Percentiles rank a stretch among this genome's conserved stretches.
phyloP scores from a whole-genome alignment of 768 basidiomycete species.

The Antrodiella citrinella region DNA sequence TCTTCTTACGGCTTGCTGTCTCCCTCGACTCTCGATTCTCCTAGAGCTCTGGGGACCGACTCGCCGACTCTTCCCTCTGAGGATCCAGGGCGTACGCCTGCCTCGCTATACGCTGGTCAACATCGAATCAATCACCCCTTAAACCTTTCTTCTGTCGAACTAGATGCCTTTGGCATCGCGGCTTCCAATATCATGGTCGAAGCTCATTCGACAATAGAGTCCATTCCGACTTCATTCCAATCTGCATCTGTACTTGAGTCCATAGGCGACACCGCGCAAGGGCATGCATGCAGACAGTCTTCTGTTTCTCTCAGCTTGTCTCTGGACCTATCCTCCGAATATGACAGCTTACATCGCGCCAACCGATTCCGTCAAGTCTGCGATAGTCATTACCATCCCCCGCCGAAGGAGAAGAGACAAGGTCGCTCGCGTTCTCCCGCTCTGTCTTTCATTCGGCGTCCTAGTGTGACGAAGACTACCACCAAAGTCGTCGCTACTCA shows the following conservation, averaged over 20 bases:
- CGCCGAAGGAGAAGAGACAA: conserved; percentile 3
- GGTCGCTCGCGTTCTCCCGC: conserved; percentile 5
- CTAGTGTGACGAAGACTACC: not conserved
- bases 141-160: not conserved
- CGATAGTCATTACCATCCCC: not conserved
- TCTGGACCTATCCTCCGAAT: not conserved
- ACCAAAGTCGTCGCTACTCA: not conserved
- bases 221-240: conserved; percentile 15
- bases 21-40: conserved; percentile 1
- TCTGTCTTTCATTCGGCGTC: not conserved
- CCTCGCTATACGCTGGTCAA: not conserved
- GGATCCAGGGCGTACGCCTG: not conserved
- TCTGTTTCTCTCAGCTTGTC: conserved; percentile 7
- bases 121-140: not conserved
- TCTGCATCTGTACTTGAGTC: conserved; percentile 6
- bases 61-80: conserved; percentile 18
- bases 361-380: not conserved
- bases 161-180: not conserved
- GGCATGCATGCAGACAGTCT: conserved; percentile 1
- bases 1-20: not conserved
- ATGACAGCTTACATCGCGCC: not conserved
- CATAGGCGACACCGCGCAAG: not conserved
- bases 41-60: conserved; percentile 9
- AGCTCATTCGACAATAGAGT: not conserved
- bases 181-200: not conserved